Evolutionary conservation across 768 basidiomycete genomes (phyloP).

Genomic region (Ramaria sp.): DNA sequence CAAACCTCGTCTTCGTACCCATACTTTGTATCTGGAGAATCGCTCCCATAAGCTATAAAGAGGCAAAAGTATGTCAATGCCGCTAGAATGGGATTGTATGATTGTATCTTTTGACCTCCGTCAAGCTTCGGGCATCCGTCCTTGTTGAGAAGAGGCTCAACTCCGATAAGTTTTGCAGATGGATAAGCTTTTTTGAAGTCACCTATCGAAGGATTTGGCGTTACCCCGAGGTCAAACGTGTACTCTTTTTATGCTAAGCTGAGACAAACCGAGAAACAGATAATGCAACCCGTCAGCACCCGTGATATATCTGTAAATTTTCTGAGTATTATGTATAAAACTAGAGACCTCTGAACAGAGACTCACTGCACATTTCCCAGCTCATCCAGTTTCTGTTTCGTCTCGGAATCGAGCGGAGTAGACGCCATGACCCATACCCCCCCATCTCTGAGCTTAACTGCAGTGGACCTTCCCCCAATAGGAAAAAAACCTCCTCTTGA

Average conservation of each 20-base stretch:
- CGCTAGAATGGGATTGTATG: not conserved
- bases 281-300: conserved; percentile 49
- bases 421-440: conserved; percentile 81
- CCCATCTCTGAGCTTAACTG: conserved; percentile 54
- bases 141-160: conserved; percentile 38
- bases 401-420: conserved; percentile 55
- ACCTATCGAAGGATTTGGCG: conserved; percentile 19
- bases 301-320: conserved; percentile 40
- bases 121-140: conserved; percentile 46
- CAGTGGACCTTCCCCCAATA: conserved; percentile 77
- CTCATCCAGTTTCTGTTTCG: conserved; percentile 46
- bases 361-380: conserved; percentile 61
- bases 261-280: conserved; percentile 39
- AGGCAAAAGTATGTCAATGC: not conserved
- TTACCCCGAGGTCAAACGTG: not conserved
- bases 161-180: conserved; percentile 58
- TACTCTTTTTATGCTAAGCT: not conserved
- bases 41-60: conserved; percentile 44
- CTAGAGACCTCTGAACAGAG: not conserved
- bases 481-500: conserved; percentile 55
- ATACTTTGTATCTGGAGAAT: conserved; percentile 51
- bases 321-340: conserved; percentile 1
- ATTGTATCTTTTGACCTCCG: conserved; percentile 36
- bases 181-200: conserved; percentile 66
- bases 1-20: conserved; percentile 66